phyloP scores from a whole-genome alignment of 2,329 filamentous ascomycete species.

The Sporothrix mexicana region DNA sequence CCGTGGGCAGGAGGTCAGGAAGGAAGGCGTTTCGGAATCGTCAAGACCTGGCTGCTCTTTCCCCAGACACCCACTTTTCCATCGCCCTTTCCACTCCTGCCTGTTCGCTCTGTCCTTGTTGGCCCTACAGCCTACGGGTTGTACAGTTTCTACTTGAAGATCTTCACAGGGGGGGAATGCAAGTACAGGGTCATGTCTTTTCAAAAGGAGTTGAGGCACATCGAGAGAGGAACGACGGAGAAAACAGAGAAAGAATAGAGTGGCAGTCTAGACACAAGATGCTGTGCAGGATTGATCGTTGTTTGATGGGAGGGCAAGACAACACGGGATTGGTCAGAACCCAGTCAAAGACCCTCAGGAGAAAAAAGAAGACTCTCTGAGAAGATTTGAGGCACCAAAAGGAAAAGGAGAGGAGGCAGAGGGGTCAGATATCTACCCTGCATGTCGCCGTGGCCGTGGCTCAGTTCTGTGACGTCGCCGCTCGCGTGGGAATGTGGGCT shows the following conservation, averaged over 20 bases:
- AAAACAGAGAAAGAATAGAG: too few relatives aligned
- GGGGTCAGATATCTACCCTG: too few relatives aligned
- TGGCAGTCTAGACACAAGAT: conserved; percentile 19
- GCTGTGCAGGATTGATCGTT: conserved; percentile 39
- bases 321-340: conserved; percentile 41
- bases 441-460: not conserved
- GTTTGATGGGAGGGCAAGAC: conserved; percentile 44
- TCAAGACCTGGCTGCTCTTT: conserved; percentile 29
- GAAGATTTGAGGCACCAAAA: too few relatives aligned
- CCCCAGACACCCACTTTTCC: conserved; percentile 26
- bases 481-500: conserved; percentile 17
- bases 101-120: conserved; percentile 13
- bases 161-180: conserved; percentile 1
- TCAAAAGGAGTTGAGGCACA: not conserved
- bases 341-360: conserved; percentile 7
- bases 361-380: not conserved
- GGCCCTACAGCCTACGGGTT: not conserved
- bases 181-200: not conserved
- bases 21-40: conserved; percentile 30
- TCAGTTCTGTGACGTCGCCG: conserved; percentile 13
- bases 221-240: not conserved
- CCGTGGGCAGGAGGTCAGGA: conserved; percentile 5
- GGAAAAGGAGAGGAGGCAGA: not conserved
- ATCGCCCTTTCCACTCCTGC: conserved; percentile 14
- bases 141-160: conserved; percentile 14